phyloP scores from a whole-genome alignment of 805 yeast genomes.

The Schwanniomyces occidentalis region DNA sequence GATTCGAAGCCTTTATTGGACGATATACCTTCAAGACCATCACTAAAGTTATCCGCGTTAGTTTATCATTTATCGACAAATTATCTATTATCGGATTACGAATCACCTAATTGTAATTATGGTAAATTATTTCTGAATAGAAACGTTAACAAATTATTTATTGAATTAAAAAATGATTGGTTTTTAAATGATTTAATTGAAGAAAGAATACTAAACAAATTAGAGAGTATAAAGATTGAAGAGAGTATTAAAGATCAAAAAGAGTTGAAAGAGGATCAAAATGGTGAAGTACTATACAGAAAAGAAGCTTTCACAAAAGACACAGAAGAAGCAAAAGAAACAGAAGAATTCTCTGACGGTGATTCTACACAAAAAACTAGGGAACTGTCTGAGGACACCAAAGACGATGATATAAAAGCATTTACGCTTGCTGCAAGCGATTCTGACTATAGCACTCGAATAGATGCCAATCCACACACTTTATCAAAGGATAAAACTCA shows the following conservation, averaged over 20 bases:
- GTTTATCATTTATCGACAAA: slow-evolving; percentile 20
- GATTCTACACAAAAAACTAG: neutral
- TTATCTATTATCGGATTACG: slow-evolving; percentile 6
- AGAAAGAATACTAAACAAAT: slow-evolving; percentile 4
- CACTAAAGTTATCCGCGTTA: slow-evolving; percentile 17
- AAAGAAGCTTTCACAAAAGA: neutral
- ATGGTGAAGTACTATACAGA: slow-evolving; percentile 1
- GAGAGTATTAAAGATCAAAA: neutral
- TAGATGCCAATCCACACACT: neutral
- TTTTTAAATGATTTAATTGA: slow-evolving; percentile 14
- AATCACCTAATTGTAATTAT: slow-evolving; percentile 9
- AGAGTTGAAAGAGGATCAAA: neutral
- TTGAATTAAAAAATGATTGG: slow-evolving; percentile 34
- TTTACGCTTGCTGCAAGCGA: neutral
- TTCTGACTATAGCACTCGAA: neutral
- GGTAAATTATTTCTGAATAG: slow-evolving; percentile 23
- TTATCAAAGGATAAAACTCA: slow-evolving; percentile 2
- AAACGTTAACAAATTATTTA: slow-evolving; percentile 17
- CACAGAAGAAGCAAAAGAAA: neutral
- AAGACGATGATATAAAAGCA: neutral
- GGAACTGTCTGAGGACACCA: neutral
- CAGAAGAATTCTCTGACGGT: too few relatives aligned
- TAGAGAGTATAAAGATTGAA: neutral
- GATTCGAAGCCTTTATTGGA: neutral
- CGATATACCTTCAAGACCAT: slow-evolving; percentile 9